phyloP scores from a whole-genome alignment of 495 filamentous ascomycete species.

The Aspergillus panamensis region DNA sequence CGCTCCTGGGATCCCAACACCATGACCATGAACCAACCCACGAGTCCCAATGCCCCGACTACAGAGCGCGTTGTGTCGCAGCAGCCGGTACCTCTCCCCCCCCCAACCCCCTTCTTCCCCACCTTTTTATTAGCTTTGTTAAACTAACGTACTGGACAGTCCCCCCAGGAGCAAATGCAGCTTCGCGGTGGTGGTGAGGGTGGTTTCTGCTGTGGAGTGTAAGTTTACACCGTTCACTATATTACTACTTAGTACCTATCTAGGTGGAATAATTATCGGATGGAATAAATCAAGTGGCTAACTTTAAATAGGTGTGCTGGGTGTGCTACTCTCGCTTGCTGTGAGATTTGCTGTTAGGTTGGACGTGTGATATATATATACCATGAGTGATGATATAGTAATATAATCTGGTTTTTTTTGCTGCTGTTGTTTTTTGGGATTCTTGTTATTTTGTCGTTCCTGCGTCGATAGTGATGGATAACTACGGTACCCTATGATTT shows the following conservation, averaged over 20 bases:
- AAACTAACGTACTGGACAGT: constrained; percentile 21
- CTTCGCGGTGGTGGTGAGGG: constrained; percentile 44
- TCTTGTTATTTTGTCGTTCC: not conserved
- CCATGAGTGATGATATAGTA: not conserved
- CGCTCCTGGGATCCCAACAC: constrained; percentile 34
- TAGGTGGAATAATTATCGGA: not conserved
- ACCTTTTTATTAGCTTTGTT: too few species aligned
- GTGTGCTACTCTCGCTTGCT: constrained; percentile 45
- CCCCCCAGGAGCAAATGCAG: constrained; percentile 36
- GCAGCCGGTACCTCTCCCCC: constrained; percentile 32
- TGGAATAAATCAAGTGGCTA: constrained; percentile 1
- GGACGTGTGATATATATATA: not conserved
- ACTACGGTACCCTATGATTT: not conserved
- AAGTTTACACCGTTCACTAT: constrained; percentile 20
- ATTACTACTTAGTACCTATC: too few species aligned
- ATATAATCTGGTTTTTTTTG: not conserved
- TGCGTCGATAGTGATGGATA: not conserved
- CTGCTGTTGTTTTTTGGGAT: not conserved
- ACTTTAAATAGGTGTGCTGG: constrained; percentile 37
- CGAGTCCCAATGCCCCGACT: constrained; percentile 29
- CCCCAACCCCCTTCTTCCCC: too few species aligned
- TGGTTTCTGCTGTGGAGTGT: constrained; percentile 47
- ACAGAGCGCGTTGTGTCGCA: constrained; percentile 28
- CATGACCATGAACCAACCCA: constrained; percentile 38
- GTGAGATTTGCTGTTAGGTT: constrained; percentile 43